Evolutionary conservation across 129 eudicot genomes (phyloP), one percentile per base, ranked within the genome.

Genomic region (Escallonia rubra): DNA sequence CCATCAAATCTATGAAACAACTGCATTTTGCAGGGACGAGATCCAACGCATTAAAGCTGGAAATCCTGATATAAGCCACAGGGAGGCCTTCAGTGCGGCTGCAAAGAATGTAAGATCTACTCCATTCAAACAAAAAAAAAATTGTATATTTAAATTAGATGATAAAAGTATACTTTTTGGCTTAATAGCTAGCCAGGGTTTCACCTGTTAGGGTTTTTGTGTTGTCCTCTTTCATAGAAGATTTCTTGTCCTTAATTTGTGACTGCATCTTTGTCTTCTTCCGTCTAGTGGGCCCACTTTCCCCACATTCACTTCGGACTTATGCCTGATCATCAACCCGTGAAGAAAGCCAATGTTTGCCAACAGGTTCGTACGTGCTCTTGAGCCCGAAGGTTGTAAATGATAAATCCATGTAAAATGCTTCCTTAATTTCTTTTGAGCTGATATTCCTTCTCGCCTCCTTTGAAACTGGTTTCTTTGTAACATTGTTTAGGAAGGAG

Each of bases 21-120:
- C 63, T 68, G 50, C 34, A 58, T 44, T 68, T 38, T 83, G 81
- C 70, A 94, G 99, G 94, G 99, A 94, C 72, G 99, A 94, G 86
- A 94, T 94, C 90, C 99, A 90, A 83, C 99, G 99, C 61, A 94
- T 94, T 85, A 94, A 94, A 85, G 99, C 99, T 65, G 97, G 89
- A 85, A 94, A 94, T 83, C 99, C 99, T 70, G 99, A 90, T 81
- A 94, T 94, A 66, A 94, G 99, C 63, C 99, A 94, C 87, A 94
- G 99, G 85, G 99, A 94, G 82, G 99, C 99, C 63, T 94, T 94
- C 82, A 94, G 99, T 85, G 91, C 99, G 15, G 99, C 99, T 76
- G 99, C 99, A 61, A 94, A 94, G 84, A 94, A 94, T 87, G 99
- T 89, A 76, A 82, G 83, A 0, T n/a, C 14, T 8, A 14, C 11